Conservation (phyloP, 305 asterid genomes). For the Fraxinus greggii region DNA sequence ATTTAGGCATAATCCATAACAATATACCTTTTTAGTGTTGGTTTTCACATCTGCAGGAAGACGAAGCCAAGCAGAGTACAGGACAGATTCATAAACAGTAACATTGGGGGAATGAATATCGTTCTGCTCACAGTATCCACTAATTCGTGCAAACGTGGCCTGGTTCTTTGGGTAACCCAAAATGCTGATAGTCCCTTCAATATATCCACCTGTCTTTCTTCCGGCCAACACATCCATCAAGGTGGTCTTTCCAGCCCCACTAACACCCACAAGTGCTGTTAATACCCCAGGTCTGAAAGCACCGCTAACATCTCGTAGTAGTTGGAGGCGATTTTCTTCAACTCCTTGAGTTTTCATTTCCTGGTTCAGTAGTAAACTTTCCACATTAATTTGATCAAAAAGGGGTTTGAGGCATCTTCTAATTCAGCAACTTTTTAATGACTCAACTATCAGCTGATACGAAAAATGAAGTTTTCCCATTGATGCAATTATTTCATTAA, state of each 20-base stretch:
- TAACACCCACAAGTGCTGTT: constrained; percentile 45
- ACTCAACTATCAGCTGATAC: neutral
- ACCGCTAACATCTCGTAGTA: constrained; percentile 36
- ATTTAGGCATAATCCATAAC: neutral
- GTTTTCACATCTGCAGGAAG: constrained; percentile 37
- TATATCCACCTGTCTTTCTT: constrained; percentile 40
- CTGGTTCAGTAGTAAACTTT: constrained; percentile 18
- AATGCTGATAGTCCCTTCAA: constrained; percentile 35
- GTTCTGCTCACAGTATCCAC: constrained; percentile 47
- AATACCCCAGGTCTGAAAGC: constrained; percentile 46
- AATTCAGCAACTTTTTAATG: neutral
- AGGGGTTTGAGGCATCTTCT: neutral
- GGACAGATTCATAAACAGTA: constrained; percentile 41
- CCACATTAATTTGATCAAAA: neutral
- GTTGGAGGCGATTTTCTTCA: constrained; percentile 42
- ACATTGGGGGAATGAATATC: constrained; percentile 44
- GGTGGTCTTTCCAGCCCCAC: constrained; percentile 52
- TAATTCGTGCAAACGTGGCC: constrained; percentile 38
- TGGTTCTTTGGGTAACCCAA: constrained; percentile 45
- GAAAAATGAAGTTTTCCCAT: neutral
- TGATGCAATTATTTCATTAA: neutral
- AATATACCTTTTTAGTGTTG: constrained; percentile 28
- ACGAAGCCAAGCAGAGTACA: constrained; percentile 50
- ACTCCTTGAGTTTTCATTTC: constrained; percentile 43
- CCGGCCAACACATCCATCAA: constrained; percentile 51